These are phyloP conservation scores for Trichoderma asperelloides DNA, from an alignment of 495 filamentous ascomycete species.

Conservation along the genomic window DNA sequence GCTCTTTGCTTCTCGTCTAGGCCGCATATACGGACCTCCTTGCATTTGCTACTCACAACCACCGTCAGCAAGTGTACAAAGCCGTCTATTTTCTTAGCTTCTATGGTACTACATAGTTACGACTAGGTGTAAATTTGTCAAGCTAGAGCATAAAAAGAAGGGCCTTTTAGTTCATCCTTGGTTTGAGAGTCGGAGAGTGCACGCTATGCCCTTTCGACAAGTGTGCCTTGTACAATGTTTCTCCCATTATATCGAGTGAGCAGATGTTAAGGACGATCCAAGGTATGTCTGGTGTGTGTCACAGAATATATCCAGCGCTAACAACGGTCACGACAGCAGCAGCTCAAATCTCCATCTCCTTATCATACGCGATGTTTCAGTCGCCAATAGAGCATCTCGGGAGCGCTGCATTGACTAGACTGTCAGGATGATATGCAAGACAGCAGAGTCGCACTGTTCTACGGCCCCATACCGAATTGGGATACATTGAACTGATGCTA, in stretches of 20 bases:
- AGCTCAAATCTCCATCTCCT: neutral
- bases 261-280: neutral
- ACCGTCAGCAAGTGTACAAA: too few relatives aligned
- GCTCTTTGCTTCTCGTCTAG: neutral
- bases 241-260: neutral
- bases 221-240: neutral
- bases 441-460: neutral
- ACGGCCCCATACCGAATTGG: neutral
- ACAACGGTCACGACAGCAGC: neutral
- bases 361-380: conserved; percentile 6
- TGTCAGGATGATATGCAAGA: neutral
- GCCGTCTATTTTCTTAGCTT: too few relatives aligned
- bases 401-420: neutral
- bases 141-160: neutral
- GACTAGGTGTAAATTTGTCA: neutral
- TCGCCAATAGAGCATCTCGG: neutral
- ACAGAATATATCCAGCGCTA: neutral
- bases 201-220: neutral
- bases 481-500: neutral
- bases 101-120: neutral
- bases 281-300: neutral
- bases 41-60: too few relatives aligned
- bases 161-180: neutral
- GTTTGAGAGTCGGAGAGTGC: neutral
- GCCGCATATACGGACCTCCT: too few relatives aligned